Evolutionary conservation across 106 monocot genomes (phyloP).

Genomic region (Acorus calamus): DNA sequence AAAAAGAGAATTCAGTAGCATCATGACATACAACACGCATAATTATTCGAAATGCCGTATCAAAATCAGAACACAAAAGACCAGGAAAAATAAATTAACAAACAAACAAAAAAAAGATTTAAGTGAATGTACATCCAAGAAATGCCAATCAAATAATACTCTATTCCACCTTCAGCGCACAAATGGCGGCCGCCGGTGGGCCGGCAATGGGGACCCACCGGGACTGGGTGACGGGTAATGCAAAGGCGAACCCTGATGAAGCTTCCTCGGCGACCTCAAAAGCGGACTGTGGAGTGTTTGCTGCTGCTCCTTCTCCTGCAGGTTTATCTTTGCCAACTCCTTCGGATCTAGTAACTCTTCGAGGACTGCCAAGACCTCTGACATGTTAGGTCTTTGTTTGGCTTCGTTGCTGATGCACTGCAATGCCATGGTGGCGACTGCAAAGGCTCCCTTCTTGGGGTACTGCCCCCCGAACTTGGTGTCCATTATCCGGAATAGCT

Average conservation of each 20-base stretch:
- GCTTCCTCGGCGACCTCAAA: neutral
- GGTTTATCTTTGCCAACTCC: neutral
- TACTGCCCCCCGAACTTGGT: constrained; percentile 17
- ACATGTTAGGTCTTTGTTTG: constrained; percentile 16
- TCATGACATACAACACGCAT: too few species aligned
- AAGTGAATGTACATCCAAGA: too few species aligned
- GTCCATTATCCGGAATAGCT: constrained; percentile 22
- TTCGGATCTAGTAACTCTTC: constrained; percentile 4
- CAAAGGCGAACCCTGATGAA: neutral
- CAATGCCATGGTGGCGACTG: constrained; percentile 12
- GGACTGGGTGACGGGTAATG: neutral
- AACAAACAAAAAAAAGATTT: too few species aligned
- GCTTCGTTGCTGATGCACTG: constrained; percentile 11
- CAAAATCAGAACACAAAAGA: too few species aligned
- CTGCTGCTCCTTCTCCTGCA: neutral
- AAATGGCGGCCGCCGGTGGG: neutral
- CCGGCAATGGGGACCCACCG: constrained; percentile 1
- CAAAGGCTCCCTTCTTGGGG: constrained; percentile 14
- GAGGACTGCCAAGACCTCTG: constrained; percentile 8
- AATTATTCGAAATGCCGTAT: too few species aligned
- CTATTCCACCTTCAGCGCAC: neutral
- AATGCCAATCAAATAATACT: too few species aligned
- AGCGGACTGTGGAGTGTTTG: neutral
- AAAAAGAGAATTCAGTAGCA: too few species aligned
- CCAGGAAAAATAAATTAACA: too few species aligned